Evolutionary conservation across 108 stramenopile genomes (phyloP), one percentile per base, ranked within the genome.

Genomic region (Fistulifera solaris): DNA sequence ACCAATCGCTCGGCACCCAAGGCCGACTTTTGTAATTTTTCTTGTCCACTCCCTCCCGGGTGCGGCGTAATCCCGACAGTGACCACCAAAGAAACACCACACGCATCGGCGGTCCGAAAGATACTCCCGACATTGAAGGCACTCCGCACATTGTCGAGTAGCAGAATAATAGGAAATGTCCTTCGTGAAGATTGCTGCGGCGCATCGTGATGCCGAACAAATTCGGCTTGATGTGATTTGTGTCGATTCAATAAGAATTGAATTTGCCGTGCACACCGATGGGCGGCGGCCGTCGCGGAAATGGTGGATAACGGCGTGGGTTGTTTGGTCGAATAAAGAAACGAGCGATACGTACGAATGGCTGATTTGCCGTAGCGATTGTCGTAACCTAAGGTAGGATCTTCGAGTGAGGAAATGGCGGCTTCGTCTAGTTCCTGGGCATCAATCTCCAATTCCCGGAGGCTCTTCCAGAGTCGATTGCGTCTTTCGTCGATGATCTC

Each of bases 71-170:
- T 85, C 2, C 93, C 93, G 10, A 67, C 48, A 15, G 73, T 75
- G n/a, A 41, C 47, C 26, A 75, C 58, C 1, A 35, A 39, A 2
- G 46, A 38, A 56, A 53, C 52, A 35, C 59, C 69, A 50, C 74
- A 72, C 13, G 89, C 85, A 61, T 94, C 93, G 0, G 93, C 93
- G 10, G 93, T 77, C 27, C 93, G 75, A 71, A 77, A 90, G 6
- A 94, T 65, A 42, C 78, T 81, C 21, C 93, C 93, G 7, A 94
- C 93, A 65, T 94, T 94, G 21, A 83, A 70, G 28, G 93, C 88
- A 57, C 77, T 76, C 41, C 93, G 66, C 6, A 94, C 43, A 71
- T 94, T 94, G 54, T 94, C 88, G 41, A 94, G 58, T 8, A 94
- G 62, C 13, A 94, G 46, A 10, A 82, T 62, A 0, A 91, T 57